Evolutionary conservation across 352 stramenopile genomes (phyloP).

Genomic region (Paralagenidium karlingii): DNA sequence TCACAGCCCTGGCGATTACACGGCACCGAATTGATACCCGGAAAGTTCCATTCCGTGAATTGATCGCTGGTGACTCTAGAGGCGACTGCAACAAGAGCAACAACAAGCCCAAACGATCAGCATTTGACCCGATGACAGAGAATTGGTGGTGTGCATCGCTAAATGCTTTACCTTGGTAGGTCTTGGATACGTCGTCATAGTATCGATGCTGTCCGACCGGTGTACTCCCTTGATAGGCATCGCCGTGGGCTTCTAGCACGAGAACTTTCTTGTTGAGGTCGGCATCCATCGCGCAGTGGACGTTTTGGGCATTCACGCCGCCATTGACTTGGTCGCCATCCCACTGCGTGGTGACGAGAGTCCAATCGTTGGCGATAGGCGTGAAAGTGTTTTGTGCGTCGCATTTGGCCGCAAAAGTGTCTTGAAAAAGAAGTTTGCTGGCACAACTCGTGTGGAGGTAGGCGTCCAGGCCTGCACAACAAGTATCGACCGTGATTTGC

Average conservation of each 20-base stretch:
- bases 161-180: slow-evolving; percentile 17
- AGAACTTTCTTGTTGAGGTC: slow-evolving; percentile 20
- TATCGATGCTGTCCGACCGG: slow-evolving; percentile 19
- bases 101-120: no score
- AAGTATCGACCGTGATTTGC: slow-evolving; percentile 19
- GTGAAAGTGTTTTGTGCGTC: no score
- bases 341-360: slow-evolving; percentile 31
- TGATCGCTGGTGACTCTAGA: no score
- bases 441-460: slow-evolving; percentile 22
- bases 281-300: slow-evolving; percentile 18
- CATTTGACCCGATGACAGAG: no score
- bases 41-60: slow-evolving; percentile 39
- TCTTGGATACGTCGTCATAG: slow-evolving; percentile 7
- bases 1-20: slow-evolving; percentile 28
- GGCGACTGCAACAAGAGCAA: no score
- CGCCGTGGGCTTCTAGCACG: slow-evolving; percentile 30
- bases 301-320: slow-evolving; percentile 41
- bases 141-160: no score
- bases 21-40: slow-evolving; percentile 21
- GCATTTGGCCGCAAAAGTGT: slow-evolving; percentile 26
- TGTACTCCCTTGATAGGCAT: slow-evolving; percentile 19
- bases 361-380: slow-evolving; percentile 33
- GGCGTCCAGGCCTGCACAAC: slow-evolving; percentile 34
- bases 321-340: slow-evolving; percentile 40
- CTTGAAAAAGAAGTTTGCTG: slow-evolving; percentile 33